These are phyloP conservation scores for Baeospora myosura DNA, from an alignment of 1,284 basidiomycete species.

Conservation along the genomic window DNA sequence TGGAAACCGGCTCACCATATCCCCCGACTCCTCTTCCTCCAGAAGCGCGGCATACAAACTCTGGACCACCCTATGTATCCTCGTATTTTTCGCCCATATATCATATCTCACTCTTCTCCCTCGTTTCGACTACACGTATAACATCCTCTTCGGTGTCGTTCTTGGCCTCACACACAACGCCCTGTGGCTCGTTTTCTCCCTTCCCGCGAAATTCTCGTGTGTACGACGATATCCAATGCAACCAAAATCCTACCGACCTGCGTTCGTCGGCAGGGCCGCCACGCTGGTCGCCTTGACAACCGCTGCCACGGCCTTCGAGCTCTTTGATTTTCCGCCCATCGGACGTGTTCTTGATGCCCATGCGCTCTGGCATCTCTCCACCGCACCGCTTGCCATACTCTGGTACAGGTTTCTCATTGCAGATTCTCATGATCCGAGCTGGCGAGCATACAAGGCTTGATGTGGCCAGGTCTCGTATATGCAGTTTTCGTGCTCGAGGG, in stretches of 20 bases:
- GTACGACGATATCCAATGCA: slow-evolving; percentile 48
- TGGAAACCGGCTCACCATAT: slow-evolving; percentile 21
- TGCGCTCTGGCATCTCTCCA: slow-evolving; percentile 89
- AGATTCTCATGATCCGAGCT: slow-evolving; percentile 57
- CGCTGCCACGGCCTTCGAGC: slow-evolving; percentile 73
- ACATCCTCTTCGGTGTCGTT: slow-evolving; percentile 80
- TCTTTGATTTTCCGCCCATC: slow-evolving; percentile 89
- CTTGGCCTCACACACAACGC: slow-evolving; percentile 76
- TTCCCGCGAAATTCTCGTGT: slow-evolving; percentile 44
- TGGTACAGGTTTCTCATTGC: slow-evolving; percentile 83
- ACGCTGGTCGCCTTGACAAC: slow-evolving; percentile 69
- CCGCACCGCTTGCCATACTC: slow-evolving; percentile 68
- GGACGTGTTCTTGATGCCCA: slow-evolving; percentile 83
- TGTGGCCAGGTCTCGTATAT: too few species aligned
- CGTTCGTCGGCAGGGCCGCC: slow-evolving; percentile 46
- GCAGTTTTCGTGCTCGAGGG: too few species aligned
- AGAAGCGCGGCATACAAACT: slow-evolving; percentile 13
- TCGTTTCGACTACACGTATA: slow-evolving; percentile 93
- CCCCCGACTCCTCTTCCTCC: slow-evolving; percentile 13
- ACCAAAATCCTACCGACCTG: slow-evolving; percentile 46
- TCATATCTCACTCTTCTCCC: slow-evolving; percentile 72
- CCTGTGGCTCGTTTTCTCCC: slow-evolving; percentile 77
- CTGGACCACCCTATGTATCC: slow-evolving; percentile 41
- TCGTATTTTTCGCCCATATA: slow-evolving; percentile 61
- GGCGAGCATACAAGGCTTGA: slow-evolving; percentile 30